Conservation (phyloP, 352 stramenopile genomes). For the Pythium vanterpoolii region DNA sequence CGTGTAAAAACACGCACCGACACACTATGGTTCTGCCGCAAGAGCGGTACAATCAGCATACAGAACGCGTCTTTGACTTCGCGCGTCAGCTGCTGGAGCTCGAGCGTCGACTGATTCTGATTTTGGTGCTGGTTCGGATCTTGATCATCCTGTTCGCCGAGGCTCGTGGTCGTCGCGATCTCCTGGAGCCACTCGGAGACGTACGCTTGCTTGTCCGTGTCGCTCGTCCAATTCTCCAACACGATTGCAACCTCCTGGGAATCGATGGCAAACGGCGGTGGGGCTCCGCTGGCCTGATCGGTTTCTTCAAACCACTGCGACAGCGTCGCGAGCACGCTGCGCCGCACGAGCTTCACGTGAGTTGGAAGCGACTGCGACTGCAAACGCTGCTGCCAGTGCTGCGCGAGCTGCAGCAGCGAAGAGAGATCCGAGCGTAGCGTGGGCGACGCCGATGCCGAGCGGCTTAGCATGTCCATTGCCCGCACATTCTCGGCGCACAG, state of each 20-base stretch:
- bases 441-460: neutral
- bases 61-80: slow-evolving; percentile 77
- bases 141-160: slow-evolving; percentile 13
- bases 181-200: slow-evolving; percentile 45
- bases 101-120: slow-evolving; percentile 37
- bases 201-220: slow-evolving; percentile 33
- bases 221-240: slow-evolving; percentile 55
- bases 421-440: neutral
- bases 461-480: slow-evolving; percentile 6
- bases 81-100: slow-evolving; percentile 50
- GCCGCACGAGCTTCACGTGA: slow-evolving; percentile 28
- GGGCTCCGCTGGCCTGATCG: slow-evolving; percentile 24
- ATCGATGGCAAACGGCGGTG: slow-evolving; percentile 47
- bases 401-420: neutral
- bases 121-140: neutral
- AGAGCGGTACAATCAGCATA: slow-evolving; percentile 60
- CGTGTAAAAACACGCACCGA: slow-evolving; percentile 62
- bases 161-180: slow-evolving; percentile 32
- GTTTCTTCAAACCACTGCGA: slow-evolving; percentile 44
- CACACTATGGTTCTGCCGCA: slow-evolving; percentile 46
- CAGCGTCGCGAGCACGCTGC: slow-evolving; percentile 34
- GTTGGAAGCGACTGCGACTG: neutral
- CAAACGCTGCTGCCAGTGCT: slow-evolving; percentile 9
- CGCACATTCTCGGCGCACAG: slow-evolving; percentile 36
- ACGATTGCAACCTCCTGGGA: slow-evolving; percentile 56